Percentiles rank a stretch among this genome's conserved stretches.
phyloP scores from a whole-genome alignment of 1,139 yeast species.

The Candida dubliniensis region DNA sequence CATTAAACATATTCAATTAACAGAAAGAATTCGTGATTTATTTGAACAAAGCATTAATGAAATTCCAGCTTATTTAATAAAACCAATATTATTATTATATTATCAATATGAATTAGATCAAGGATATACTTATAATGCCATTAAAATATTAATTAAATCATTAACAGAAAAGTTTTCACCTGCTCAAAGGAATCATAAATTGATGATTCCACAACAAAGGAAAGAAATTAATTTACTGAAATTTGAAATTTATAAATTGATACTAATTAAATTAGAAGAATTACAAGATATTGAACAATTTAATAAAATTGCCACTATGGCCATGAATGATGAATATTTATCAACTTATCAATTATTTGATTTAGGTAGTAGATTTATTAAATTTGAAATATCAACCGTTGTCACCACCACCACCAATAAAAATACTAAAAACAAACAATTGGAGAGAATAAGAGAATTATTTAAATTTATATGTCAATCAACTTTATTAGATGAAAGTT shows the following conservation, averaged over 20 bases:
- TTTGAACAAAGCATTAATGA: constrained; percentile 56
- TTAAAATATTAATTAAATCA: constrained; percentile 25
- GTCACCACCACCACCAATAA: too few relatives aligned
- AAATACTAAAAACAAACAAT: constrained; percentile 38
- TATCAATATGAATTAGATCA: constrained; percentile 55
- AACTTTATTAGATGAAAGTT: constrained; percentile 30
- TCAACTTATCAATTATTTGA: constrained; percentile 29
- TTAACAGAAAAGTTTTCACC: constrained; percentile 10
- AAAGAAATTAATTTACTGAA: constrained; percentile 22
- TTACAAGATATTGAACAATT: constrained; percentile 16
- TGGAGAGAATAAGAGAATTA: constrained; percentile 60
- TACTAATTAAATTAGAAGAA: constrained; percentile 14
- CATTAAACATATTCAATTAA: constrained; percentile 27
- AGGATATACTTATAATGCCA: constrained; percentile 29
- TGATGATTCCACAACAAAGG: constrained; percentile 2
- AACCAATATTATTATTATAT: constrained; percentile 54
- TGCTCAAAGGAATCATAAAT: neutral
- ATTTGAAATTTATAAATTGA: constrained; percentile 20
- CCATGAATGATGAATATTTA: constrained; percentile 23
- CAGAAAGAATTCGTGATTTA: constrained; percentile 68
- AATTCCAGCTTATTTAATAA: constrained; percentile 44
- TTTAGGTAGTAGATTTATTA: constrained; percentile 40
- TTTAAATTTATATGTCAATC: constrained; percentile 38
- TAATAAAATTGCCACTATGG: constrained; percentile 20
- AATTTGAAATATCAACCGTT: constrained; percentile 38